Evolutionary conservation across 2,329 filamentous ascomycete species (phyloP), one percentile per base, ranked within the genome.

Genomic region (Zasmidium cellare): DNA sequence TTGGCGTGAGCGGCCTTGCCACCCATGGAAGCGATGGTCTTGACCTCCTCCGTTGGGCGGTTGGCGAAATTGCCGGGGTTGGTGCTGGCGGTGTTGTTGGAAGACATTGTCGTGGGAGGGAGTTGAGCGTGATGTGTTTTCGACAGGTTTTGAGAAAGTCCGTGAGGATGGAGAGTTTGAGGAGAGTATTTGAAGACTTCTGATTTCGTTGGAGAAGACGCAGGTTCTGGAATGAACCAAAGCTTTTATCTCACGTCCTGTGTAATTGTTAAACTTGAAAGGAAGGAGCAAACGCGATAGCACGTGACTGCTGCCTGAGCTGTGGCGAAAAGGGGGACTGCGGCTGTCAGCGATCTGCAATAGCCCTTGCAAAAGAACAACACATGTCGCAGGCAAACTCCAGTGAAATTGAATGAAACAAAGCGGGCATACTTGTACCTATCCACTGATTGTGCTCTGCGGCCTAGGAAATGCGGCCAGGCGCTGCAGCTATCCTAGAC

Each of bases 31-130:
- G 78, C 79, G 55, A 81, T 80, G 56, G 76, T 76, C 46, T 67
- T 69, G 55, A 82, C 78, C 62, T 82, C 76, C 45, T 80, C 78
- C 53, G 76, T 79, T 58, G 79, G 74, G 41, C 78, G 76, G 72
- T 82, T 82, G 72, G 79, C 79, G 61, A 82, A 82, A 73, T 82
- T 82, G 57, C 72, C 75, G 31, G 79, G 78, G 72, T 82, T 82
- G 63, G 63, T 65, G 61, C 74, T 72, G 57, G 47, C 22, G 51
- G 31, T 53, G 48, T 45, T 56, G 59, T 70, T 72, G 38, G 74
- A 7, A 48, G 56, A 55, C 56, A 59, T 65, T 24, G 49, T 61
- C 23, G 19, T 48, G 41, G n/a, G n/a, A 53, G n/a, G 47, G 41
- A 47, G 52, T 48, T 46, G 28, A 46, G 35, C 5, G 28, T 51